Evolutionary conservation across 768 basidiomycete species (phyloP).

Genomic region (Termitomyces sp.): DNA sequence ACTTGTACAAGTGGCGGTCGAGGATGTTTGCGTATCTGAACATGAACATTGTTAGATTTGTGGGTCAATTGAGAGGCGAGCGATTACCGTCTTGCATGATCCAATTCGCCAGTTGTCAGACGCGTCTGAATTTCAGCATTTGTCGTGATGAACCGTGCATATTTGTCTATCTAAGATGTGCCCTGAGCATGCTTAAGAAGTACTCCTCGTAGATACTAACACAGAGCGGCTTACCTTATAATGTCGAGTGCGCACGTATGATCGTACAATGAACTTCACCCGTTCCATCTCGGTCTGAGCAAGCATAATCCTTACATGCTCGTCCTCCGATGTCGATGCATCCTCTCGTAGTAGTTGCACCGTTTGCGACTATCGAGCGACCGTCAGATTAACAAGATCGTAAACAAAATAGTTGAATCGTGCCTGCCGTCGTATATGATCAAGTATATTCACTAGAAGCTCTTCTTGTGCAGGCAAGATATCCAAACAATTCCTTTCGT

Average conservation of each 20-base stretch:
- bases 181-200: constrained; percentile 22
- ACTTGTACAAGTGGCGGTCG: constrained; percentile 74
- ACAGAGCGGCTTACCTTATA: constrained; percentile 60
- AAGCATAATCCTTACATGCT: constrained; percentile 89
- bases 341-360: constrained; percentile 77
- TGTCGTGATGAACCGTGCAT: constrained; percentile 72
- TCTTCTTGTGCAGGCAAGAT: constrained; percentile 72
- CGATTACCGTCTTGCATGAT: constrained; percentile 70
- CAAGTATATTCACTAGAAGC: constrained; percentile 61
- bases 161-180: constrained; percentile 74
- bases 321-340: constrained; percentile 84
- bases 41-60: neutral
- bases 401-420: neutral
- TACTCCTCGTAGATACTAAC: constrained; percentile 3
- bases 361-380: constrained; percentile 58
- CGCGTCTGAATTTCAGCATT: constrained; percentile 72
- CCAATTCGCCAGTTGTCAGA: constrained; percentile 79
- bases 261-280: constrained; percentile 87
- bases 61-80: neutral
- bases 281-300: constrained; percentile 94
- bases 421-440: constrained; percentile 74
- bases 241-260: constrained; percentile 82
- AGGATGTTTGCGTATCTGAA: constrained; percentile 71
- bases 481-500: constrained; percentile 81
- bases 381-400: neutral